These are phyloP conservation scores for Blastocystis sp. DNA, from an alignment of 352 stramenopile genomes.

Conservation along the genomic window DNA sequence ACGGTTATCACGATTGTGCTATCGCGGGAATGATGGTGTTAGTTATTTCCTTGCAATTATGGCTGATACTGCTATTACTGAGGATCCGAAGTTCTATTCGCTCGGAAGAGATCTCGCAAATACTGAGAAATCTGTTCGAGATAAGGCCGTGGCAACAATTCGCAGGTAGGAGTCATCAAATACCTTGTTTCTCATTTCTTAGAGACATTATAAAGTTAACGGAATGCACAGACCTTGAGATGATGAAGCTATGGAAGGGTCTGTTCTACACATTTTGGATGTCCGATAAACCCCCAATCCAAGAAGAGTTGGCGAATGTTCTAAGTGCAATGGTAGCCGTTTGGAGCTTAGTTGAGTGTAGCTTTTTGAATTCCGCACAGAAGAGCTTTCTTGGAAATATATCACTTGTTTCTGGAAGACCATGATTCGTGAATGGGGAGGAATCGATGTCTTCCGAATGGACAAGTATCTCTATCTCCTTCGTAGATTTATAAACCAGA, in stretches of 20 bases:
- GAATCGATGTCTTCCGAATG: constrained; percentile 61
- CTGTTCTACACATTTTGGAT: constrained; percentile 78
- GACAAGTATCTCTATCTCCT: constrained; percentile 69
- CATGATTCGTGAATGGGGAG: constrained; percentile 64
- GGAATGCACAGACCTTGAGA: constrained; percentile 69
- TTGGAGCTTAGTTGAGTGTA: constrained; percentile 64
- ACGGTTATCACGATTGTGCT: neutral
- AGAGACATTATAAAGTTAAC: constrained; percentile 9
- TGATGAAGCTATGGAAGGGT: constrained; percentile 77
- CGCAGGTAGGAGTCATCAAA: neutral
- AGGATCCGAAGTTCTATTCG: neutral
- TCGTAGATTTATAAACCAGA: constrained; percentile 61
- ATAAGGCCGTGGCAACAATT: constrained; percentile 62
- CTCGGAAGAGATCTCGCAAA: constrained; percentile 59
- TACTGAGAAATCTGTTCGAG: constrained; percentile 56
- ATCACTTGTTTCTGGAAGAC: constrained; percentile 61
- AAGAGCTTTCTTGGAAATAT: constrained; percentile 62
- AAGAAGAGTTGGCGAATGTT: constrained; percentile 72
- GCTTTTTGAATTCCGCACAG: constrained; percentile 62
- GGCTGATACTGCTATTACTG: neutral
- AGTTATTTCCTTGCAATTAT: neutral
- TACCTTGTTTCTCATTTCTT: neutral
- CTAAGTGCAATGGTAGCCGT: constrained; percentile 72
- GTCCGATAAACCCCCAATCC: constrained; percentile 72
- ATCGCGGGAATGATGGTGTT: neutral